Evolutionary conservation across 306 rosid species (phyloP).

Genomic region (Cucurbita moschata): DNA sequence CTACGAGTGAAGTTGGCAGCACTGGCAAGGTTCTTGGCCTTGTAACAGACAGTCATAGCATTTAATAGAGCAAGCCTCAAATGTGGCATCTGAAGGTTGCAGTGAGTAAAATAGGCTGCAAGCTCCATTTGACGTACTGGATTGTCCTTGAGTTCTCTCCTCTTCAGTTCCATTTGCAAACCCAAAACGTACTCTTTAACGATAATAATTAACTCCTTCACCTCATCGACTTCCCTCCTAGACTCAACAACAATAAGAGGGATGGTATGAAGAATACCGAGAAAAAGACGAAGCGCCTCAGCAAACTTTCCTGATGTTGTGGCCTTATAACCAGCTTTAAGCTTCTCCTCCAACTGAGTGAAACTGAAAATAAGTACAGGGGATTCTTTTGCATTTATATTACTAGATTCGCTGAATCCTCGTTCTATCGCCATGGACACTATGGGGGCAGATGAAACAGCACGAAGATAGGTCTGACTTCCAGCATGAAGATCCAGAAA

Average conservation of each 20-base stretch:
- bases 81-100: conserved; percentile 92
- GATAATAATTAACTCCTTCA: conserved; percentile 64
- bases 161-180: conserved; percentile 70
- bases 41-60: conserved; percentile 65
- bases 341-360: conserved; percentile 72
- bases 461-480: conserved; percentile 64
- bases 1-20: conserved; percentile 83
- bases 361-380: conserved; percentile 63
- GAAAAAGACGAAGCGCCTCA: conserved; percentile 55
- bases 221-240: conserved; percentile 90
- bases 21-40: conserved; percentile 69
- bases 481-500: conserved; percentile 69
- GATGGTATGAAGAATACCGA: conserved; percentile 58
- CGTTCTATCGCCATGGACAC: conserved; percentile 63
- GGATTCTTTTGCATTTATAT: conserved; percentile 58
- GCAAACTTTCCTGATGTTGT: conserved; percentile 66
- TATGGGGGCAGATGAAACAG: conserved; percentile 60
- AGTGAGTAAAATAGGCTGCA: conserved; percentile 92
- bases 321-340: conserved; percentile 74
- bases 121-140: conserved; percentile 83
- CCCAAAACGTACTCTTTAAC: conserved; percentile 80
- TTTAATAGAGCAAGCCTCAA: conserved; percentile 68
- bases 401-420: conserved; percentile 61
- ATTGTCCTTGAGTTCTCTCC: conserved; percentile 55
- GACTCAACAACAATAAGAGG: conserved; percentile 80